Evolutionary conservation across 75 land plant genomes (phyloP), one percentile per base, ranked within the genome.

Genomic region (Pinus albicaulis): DNA sequence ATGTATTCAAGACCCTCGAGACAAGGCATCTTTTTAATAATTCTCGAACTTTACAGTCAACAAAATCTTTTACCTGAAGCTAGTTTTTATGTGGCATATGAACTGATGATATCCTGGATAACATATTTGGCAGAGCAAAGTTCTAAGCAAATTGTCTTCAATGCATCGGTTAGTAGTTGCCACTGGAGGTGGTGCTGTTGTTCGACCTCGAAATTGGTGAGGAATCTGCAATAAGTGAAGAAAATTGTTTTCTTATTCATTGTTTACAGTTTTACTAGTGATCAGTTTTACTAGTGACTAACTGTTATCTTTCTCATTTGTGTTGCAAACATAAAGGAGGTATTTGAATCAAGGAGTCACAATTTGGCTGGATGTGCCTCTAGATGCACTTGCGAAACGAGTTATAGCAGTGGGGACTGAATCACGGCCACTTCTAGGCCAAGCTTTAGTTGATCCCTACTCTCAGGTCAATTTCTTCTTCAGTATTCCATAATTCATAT

Each of bases 161-260:
- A 86, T 84, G 88, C 85, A 64, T 53, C 86, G 78, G 1, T 56
- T 92, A 56, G 99, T 98, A 26, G 88, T 95, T 80, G 95, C 99
- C n/a, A 98, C 99, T 56, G 99, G 99, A 25, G 99, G 98, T 65
- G 97, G 99, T 79, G 98, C 92, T 53, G 99, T 98, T 11, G 76
- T 86, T 10, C 81, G 95, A 77, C 89, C 89, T 12, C 77, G 85
- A 56, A 94, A 92, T 76, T 90, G 95, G 95, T 84, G 73, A 22
- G 20, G 6, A 41, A 64, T 56, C 41, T 28, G 68, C 20, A 44
- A 68, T 68, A 22, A 38, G 53, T n/a, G n/a, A 68, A 19, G 10
- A 38, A 23, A 38, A 26, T 48, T 26, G 52, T 17, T 22, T 3
- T 3, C 26, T 66, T 63, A 55, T 34, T 64, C 41, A 31, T 5